Percentiles rank a stretch among this genome's conserved stretches.
Evolutionary conservation across 192 early-diverging fungal species (phyloP).

Genomic region (Coemansia pectinata): DNA sequence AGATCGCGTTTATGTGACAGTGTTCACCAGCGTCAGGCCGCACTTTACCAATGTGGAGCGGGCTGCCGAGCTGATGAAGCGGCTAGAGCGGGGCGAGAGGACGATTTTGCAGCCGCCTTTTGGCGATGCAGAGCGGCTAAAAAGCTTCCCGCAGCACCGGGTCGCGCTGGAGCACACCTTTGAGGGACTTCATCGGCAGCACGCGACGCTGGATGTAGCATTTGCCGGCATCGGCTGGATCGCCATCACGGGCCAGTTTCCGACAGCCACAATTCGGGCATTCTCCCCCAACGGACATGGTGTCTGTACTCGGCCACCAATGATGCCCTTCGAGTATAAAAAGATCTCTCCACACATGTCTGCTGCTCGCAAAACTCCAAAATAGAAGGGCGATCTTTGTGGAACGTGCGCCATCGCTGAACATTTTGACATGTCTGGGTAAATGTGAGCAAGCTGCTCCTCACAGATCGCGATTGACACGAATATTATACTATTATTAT

Average conservation of each 20-base stretch:
- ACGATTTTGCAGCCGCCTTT: conserved; percentile 49
- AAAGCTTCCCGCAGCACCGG: conserved; percentile 34
- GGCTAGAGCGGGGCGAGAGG: conserved; percentile 33
- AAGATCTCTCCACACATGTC: conserved; percentile 38
- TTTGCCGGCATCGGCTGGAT: conserved; percentile 69
- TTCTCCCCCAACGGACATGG: conserved; percentile 57
- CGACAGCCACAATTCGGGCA: conserved; percentile 53
- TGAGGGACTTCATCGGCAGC: conserved; percentile 41
- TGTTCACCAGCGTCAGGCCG: conserved; percentile 57
- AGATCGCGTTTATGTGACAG: conserved; percentile 55
- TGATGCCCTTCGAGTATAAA: conserved; percentile 67
- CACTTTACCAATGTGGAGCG: conserved; percentile 61
- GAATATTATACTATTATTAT: background rate
- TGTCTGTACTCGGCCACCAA: conserved; percentile 56
- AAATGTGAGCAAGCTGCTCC: background rate
- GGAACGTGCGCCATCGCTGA: conserved; percentile 1
- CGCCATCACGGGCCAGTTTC: conserved; percentile 58
- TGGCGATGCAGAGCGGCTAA: conserved; percentile 32
- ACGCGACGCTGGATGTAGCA: conserved; percentile 59
- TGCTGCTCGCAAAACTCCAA: conserved; percentile 43
- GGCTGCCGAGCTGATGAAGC: conserved; percentile 48
- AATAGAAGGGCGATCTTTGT: conserved; percentile 13
- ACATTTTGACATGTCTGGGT: background rate
- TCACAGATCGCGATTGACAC: conserved; percentile 2
- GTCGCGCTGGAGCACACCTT: conserved; percentile 50